Evolutionary conservation across 2,329 filamentous ascomycete genomes (phyloP).

Genomic region (Xylaria polymorpha): DNA sequence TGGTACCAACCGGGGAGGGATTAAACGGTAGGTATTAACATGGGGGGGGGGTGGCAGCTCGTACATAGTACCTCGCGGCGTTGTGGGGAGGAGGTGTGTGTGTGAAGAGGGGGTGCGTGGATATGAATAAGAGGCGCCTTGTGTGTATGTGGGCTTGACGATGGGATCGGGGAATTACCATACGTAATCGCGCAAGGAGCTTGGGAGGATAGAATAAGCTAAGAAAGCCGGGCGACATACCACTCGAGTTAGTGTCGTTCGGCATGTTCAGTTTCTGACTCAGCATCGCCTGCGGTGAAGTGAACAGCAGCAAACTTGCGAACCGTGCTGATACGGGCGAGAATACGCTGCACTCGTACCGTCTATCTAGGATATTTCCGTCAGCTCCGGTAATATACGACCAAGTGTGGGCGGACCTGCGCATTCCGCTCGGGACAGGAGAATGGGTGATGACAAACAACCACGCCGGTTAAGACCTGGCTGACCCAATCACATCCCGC

Average conservation of each 20-base stretch:
- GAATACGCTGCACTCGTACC: background rate
- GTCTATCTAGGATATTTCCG: conserved; percentile 28
- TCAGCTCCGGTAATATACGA: conserved; percentile 35
- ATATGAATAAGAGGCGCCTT: conserved; percentile 31
- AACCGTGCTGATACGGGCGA: conserved; percentile 12
- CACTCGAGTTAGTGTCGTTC: conserved; percentile 45
- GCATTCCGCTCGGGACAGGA: conserved; percentile 34
- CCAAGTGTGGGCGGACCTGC: conserved; percentile 28
- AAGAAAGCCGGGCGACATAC: conserved; percentile 45
- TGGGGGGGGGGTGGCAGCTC: conserved; percentile 33
- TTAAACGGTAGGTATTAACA: conserved; percentile 48
- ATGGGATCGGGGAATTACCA: conserved; percentile 42
- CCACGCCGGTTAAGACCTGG: conserved; percentile 22
- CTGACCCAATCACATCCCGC: conserved; percentile 16
- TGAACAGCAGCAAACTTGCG: background rate
- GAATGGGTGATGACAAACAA: conserved; percentile 34
- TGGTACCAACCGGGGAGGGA: conserved; percentile 43
- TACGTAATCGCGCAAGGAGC: conserved; percentile 38
- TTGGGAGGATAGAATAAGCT: conserved; percentile 35
- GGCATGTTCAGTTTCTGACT: conserved; percentile 49
- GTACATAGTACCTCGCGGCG: conserved; percentile 15
- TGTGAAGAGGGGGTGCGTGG: conserved; percentile 35
- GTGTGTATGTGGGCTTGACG: conserved; percentile 36
- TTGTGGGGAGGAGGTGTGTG: conserved; percentile 39
- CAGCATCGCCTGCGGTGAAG: conserved; percentile 43